phyloP scores from a whole-genome alignment of 2,329 filamentous ascomycete species.

The Alternaria dauci region DNA sequence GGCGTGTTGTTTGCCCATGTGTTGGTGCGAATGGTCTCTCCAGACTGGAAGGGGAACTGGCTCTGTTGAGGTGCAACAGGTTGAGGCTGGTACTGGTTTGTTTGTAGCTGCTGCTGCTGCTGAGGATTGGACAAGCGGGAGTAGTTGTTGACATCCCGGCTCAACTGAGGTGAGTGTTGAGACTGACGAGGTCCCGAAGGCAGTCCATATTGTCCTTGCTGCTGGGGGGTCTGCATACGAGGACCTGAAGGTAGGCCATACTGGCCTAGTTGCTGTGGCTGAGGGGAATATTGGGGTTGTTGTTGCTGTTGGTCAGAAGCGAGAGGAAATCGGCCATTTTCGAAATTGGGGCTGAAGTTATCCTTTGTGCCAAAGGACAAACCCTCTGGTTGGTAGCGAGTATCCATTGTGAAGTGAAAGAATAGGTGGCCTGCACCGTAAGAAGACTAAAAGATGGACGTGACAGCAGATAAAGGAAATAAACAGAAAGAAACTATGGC shows the following conservation, averaged over 20 bases:
- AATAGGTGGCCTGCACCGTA: conserved; percentile 46
- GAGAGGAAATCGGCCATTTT: conserved; percentile 26
- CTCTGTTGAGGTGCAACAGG: conserved; percentile 16
- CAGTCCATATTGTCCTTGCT: conserved; percentile 24
- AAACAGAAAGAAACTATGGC: conserved; percentile 16
- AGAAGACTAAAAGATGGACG: conserved; percentile 27
- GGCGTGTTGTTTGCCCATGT: conserved; percentile 30
- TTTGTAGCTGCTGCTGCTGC: conserved; percentile 12
- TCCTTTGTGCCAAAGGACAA: conserved; percentile 37
- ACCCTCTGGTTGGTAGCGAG: conserved; percentile 39
- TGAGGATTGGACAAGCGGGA: conserved; percentile 16
- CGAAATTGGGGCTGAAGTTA: conserved; percentile 32
- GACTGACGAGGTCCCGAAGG: conserved; percentile 16
- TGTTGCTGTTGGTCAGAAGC: conserved; percentile 23
- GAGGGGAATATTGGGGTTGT: conserved; percentile 24
- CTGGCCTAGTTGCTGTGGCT: conserved; percentile 10
- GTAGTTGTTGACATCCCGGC: conserved; percentile 17
- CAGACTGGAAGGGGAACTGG: conserved; percentile 23
- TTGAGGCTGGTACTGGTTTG: conserved; percentile 17
- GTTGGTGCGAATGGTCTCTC: conserved; percentile 38
- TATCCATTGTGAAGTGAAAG: conserved; percentile 40
- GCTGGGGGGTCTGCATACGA: conserved; percentile 24
- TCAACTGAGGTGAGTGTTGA: conserved; percentile 15
- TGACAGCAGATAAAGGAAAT: conserved; percentile 23
- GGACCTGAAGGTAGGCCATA: conserved; percentile 24